These are phyloP conservation scores for Xylaria arbuscula DNA, from an alignment of 2,329 filamentous ascomycete genomes.

Conservation along the genomic window DNA sequence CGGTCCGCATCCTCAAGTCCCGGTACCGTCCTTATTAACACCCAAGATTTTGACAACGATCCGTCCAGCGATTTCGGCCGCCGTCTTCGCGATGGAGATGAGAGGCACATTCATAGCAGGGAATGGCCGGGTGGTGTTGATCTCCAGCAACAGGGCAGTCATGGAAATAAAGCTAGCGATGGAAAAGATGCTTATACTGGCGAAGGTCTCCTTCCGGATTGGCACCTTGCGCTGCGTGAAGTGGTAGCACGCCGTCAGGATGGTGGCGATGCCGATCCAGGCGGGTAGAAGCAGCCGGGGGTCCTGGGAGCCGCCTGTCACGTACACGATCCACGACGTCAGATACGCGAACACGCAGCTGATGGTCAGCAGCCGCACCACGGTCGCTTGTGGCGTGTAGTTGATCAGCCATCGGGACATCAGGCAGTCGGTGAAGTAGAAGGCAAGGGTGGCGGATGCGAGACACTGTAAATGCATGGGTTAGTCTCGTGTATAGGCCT, in stretches of 20 bases:
- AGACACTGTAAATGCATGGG: conserved; percentile 66
- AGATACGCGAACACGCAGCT: conserved; percentile 80
- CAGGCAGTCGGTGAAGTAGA: conserved; percentile 85
- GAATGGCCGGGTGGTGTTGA: conserved; percentile 71
- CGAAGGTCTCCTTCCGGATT: conserved; percentile 81
- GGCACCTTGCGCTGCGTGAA: conserved; percentile 81
- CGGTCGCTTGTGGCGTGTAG: conserved; percentile 83
- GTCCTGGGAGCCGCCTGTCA: conserved; percentile 76
- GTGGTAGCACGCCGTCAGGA: conserved; percentile 79
- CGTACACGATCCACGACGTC: conserved; percentile 76
- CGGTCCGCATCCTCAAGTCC: conserved; percentile 14
- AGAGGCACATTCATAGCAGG: conserved; percentile 60
- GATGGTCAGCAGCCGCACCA: conserved; percentile 81
- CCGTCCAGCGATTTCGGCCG: conserved; percentile 39
- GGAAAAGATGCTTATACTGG: conserved; percentile 81
- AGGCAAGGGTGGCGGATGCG: conserved; percentile 80
- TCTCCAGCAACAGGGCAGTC: conserved; percentile 73
- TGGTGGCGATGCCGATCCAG: conserved; percentile 82
- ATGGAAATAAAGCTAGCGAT: conserved; percentile 82
- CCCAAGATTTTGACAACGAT: conserved; percentile 47
- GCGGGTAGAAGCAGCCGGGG: conserved; percentile 77
- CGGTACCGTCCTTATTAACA: conserved; percentile 41
- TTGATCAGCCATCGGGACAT: conserved; percentile 89
- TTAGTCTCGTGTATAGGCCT: neutral
- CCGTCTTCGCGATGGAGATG: conserved; percentile 41